Evolutionary conservation across 2,329 filamentous ascomycete genomes (phyloP), one percentile per base, ranked within the genome.

Genomic region (Fusarium sp.): DNA sequence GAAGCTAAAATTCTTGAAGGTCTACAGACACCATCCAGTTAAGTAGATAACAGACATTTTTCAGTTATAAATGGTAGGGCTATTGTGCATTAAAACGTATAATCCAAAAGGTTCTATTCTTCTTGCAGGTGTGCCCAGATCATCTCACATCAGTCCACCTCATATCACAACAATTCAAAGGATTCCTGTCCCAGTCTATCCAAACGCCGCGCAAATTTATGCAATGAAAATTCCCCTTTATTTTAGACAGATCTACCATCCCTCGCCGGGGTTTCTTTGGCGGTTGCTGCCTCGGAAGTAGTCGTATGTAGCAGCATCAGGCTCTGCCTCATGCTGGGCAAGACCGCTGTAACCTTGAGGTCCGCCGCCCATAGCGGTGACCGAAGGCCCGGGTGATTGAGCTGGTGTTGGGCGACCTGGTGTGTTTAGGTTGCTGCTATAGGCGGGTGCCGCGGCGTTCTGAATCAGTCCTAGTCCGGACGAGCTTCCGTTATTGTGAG

Each of bases 301-400:
- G 73, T 88, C 86, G 67, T 88, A 88, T 62, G 82, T 80, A 68
- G 33, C 33, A 17, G 33, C 33, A 37, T 37, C 33, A n/a, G 54
- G 60, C 74, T 72, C 56, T 22, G 80, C 77, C 56, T 88, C 86
- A 40, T 78, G 76, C 72, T 89, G 87, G 1, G 87, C 84, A 54
- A 90, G 75, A 25, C 84, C 83, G 15, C 86, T 88, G 73, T 90
- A 90, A 0, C 88, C 87, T 50, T 82, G 79, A 2, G 86, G 85
- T 4, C 87, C 87, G 53, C 86, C 86, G 19, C 86, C 87, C 19
- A 88, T 75, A 62, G 86, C 85, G 13, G 85, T 84, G 6, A 77
- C 71, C 13, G 82, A 82, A 1, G 83, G 80, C 4, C 82, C 81
- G 3, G 82, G 78, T 30, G 71, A 70, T 15, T 68, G 65, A 6